Evolutionary conservation across 129 eudicot genomes (phyloP), one percentile per base, ranked within the genome.

Genomic region (Artemisia argyi): DNA sequence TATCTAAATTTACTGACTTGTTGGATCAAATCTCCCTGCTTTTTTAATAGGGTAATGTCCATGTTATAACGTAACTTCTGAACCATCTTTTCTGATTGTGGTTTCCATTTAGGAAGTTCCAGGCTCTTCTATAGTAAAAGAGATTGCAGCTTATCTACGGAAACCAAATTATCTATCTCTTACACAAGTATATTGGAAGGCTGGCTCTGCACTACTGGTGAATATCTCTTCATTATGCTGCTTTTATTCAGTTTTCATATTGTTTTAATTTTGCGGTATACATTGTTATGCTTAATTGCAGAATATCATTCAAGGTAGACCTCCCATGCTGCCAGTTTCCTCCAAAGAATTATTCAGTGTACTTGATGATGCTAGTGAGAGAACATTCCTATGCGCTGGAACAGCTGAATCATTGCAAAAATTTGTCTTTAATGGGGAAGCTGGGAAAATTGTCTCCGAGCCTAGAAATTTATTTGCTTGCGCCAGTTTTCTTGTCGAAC

Each of bases 401-500:
- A 78, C 94, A 24, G 95, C 96, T 55, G 96, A 85, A 54, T 83
- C 96, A 26, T 54, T 95, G 83, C 87, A 77, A 62, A 95, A 83
- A 74, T 91, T 75, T 71, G 88, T 95, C 15, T 84, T 95, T 72
- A 91, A 88, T 49, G 92, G 96, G 58, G 96, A 83, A 68, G 86
- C 94, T 62, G 89, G 73, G 59, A 88, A 90, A 76, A 77, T 85
- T 61, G 84, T 86, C 24, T 88, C 81, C 17, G 96, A 95, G 77
- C 68, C 80, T 69, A 95, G 75, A 74, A 95, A 95, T 73, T 74
- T 95, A 58, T 79, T 95, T 68, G 97, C 99, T 14, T 77, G 90
- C 79, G 78, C 91, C n/a, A 81, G 96, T 81, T 91, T 91, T 81
- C 87, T 95, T 57, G 76, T 88, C 62, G 99, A 95, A 81, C 97